phyloP scores from a whole-genome alignment of 495 filamentous ascomycete genomes.

The Trichoderma orchidacearum region DNA sequence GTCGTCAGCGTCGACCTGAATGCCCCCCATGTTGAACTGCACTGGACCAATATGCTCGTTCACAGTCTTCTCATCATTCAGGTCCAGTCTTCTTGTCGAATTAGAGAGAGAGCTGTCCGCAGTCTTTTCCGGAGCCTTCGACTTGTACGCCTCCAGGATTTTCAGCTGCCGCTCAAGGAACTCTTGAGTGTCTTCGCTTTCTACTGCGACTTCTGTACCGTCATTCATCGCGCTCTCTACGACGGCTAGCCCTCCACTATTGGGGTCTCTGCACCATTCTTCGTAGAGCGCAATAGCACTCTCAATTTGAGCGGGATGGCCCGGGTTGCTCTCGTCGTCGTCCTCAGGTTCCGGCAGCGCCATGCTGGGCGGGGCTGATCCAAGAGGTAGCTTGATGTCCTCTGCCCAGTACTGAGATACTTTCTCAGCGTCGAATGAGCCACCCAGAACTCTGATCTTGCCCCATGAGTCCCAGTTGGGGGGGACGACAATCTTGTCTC shows the following conservation, averaged over 20 bases:
- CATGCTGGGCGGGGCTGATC: constrained; percentile 4
- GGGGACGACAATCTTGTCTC: constrained; percentile 87
- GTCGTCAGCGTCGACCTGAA: constrained; percentile 92
- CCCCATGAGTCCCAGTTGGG: constrained; percentile 98
- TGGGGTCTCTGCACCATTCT: constrained; percentile 61
- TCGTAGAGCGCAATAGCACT: constrained; percentile 64
- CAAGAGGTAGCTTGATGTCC: constrained; percentile 52
- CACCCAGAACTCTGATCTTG: constrained; percentile 87
- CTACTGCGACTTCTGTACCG: constrained; percentile 47
- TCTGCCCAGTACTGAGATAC: constrained; percentile 73
- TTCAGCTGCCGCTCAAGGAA: constrained; percentile 67
- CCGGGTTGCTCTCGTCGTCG: constrained; percentile 11
- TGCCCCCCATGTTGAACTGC: constrained; percentile 94
- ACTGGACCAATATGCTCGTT: constrained; percentile 89
- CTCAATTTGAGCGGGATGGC: constrained; percentile 5
- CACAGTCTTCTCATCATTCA: constrained; percentile 35
- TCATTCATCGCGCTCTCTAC: constrained; percentile 11
- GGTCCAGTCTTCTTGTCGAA: constrained; percentile 9
- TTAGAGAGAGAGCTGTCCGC: constrained; percentile 28
- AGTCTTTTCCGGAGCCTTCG: constrained; percentile 40
- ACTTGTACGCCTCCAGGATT: constrained; percentile 52
- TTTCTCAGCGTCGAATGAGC: constrained; percentile 84
- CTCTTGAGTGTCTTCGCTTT: constrained; percentile 60
- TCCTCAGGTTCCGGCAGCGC: constrained; percentile 7
- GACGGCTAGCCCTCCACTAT: constrained; percentile 37